phyloP scores from a whole-genome alignment of 805 yeast genomes.

The Saturnispora halmiae region DNA sequence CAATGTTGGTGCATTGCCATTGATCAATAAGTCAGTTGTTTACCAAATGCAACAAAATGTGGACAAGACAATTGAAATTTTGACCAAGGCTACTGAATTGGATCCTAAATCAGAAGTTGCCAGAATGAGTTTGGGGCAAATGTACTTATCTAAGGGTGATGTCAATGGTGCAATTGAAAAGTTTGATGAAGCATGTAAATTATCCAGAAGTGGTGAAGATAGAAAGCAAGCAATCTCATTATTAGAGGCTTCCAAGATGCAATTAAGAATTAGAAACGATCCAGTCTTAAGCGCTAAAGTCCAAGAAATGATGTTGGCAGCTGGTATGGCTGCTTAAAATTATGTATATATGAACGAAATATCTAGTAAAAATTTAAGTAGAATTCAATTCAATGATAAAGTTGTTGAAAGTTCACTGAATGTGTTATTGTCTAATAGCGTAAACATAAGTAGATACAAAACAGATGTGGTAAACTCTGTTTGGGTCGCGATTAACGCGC shows the following conservation, averaged over 20 bases:
- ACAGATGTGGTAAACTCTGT: too few species aligned
- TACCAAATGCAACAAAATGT: constrained; percentile 48
- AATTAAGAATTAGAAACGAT: constrained; percentile 65
- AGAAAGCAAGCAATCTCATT: constrained; percentile 84
- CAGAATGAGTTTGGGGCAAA: constrained; percentile 83
- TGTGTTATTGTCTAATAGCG: too few species aligned
- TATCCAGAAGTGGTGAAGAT: constrained; percentile 80
- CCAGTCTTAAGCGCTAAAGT: constrained; percentile 56
- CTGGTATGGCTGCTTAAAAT: constrained; percentile 7
- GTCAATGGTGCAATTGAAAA: constrained; percentile 71
- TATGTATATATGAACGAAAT: neutral
- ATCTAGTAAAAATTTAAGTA: neutral
- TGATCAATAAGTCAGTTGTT: constrained; percentile 79
- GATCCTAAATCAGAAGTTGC: constrained; percentile 91
- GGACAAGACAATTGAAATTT: constrained; percentile 52
- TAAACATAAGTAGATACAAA: too few species aligned
- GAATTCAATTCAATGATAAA: neutral
- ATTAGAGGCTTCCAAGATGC: constrained; percentile 89
- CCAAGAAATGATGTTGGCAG: constrained; percentile 43
- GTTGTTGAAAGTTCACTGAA: too few species aligned
- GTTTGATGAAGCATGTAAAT: constrained; percentile 73
- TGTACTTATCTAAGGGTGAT: constrained; percentile 74
- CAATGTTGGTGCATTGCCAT: constrained; percentile 81
- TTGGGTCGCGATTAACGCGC: too few species aligned
- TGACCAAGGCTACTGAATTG: constrained; percentile 65